These are phyloP conservation scores for Saturnispora bothae DNA, from an alignment of 805 yeast species.

Conservation along the genomic window DNA sequence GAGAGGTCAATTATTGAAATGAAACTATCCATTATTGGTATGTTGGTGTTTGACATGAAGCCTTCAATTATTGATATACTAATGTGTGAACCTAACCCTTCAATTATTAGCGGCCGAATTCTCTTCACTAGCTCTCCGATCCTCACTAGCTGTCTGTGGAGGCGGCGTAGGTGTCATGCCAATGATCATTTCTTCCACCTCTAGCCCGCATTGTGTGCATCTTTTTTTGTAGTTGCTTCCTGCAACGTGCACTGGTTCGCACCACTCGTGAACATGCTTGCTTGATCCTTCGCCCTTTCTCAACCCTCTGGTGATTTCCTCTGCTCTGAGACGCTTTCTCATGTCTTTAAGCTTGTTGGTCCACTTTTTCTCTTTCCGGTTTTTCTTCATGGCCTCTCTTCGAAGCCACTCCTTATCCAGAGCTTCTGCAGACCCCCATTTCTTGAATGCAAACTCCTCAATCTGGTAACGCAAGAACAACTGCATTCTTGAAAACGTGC, in stretches of 20 bases:
- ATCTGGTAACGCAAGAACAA: slow-evolving; percentile 80
- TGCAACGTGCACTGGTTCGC: slow-evolving; percentile 34
- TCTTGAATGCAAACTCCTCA: slow-evolving; percentile 85
- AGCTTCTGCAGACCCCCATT: slow-evolving; percentile 89
- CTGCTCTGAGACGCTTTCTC: slow-evolving; percentile 88
- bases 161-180: neutral
- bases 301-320: slow-evolving; percentile 64
- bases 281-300: slow-evolving; percentile 41
- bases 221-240: slow-evolving; percentile 39
- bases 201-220: slow-evolving; percentile 76
- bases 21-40: neutral
- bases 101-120: too few species aligned
- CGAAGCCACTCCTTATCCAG: slow-evolving; percentile 88
- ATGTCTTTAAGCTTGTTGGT: slow-evolving; percentile 72
- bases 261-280: slow-evolving; percentile 70
- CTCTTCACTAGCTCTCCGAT: too few species aligned
- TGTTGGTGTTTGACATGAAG: too few species aligned
- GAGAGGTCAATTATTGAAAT: neutral
- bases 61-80: too few species aligned
- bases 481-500: slow-evolving; percentile 86
- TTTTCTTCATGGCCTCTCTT: slow-evolving; percentile 61
- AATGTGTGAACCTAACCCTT: too few species aligned
- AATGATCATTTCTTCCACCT: slow-evolving; percentile 58
- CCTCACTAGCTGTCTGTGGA: neutral
- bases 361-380: slow-evolving; percentile 69